Evolutionary conservation across 139 green algal species (phyloP).

Genomic region (Chlamydomonas applanata): DNA sequence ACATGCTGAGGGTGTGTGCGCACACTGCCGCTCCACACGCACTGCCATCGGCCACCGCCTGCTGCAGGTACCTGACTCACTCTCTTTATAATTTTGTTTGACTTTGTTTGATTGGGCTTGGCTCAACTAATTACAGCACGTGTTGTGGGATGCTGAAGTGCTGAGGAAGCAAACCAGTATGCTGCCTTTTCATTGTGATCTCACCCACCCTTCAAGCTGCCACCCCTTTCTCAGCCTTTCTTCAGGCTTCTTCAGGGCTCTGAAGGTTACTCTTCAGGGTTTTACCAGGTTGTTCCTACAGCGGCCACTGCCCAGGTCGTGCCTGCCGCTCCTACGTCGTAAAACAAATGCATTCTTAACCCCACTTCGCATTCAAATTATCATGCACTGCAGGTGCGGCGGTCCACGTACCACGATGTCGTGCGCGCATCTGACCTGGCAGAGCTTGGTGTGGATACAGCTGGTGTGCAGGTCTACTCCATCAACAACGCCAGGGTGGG

Average conservation of each 20-base stretch:
- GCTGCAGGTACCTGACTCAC: background rate
- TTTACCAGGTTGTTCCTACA: too few relatives aligned
- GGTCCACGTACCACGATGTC: conserved; percentile 82
- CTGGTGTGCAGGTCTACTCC: conserved; percentile 76
- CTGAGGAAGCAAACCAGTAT: too few relatives aligned
- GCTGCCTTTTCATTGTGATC: too few relatives aligned
- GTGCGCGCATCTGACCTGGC: conserved; percentile 72
- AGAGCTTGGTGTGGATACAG: conserved; percentile 44
- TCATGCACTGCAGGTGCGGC: conserved; percentile 51
- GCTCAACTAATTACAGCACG: too few relatives aligned
- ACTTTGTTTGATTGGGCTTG: background rate
- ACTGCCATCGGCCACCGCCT: conserved; percentile 7
- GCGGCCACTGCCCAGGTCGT: too few relatives aligned
- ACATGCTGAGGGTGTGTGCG: conserved; percentile 14
- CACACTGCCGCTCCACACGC: conserved; percentile 9
- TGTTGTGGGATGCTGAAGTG: background rate
- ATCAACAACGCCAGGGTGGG: conserved; percentile 78
- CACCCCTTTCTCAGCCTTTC: too few relatives aligned
- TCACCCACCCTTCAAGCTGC: too few relatives aligned
- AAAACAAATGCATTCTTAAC: too few relatives aligned
- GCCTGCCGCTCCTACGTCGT: too few relatives aligned
- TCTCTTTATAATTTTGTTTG: background rate
- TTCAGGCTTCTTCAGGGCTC: too few relatives aligned
- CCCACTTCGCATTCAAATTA: too few relatives aligned
- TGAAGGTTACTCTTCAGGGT: too few relatives aligned